A percentile compares a stretch with the other conserved stretches of the same genome.
Conservation (phyloP, 2,329 filamentous ascomycete genomes). For the Clathrospora elynae region DNA sequence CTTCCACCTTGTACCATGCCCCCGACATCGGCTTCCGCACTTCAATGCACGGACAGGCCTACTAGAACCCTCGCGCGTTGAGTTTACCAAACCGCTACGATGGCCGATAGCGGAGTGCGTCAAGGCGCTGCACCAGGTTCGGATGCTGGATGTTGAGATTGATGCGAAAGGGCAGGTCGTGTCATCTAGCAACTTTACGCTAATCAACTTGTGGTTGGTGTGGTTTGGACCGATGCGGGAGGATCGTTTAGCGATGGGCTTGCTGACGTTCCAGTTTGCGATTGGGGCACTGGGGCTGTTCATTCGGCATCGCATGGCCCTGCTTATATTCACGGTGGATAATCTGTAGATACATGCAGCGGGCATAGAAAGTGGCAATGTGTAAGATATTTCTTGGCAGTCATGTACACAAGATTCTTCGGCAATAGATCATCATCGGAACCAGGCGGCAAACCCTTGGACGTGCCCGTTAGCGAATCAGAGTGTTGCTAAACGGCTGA, state of each 20-base stretch:
- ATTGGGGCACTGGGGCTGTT: slow-evolving; percentile 84
- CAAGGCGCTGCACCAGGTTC: slow-evolving; percentile 69
- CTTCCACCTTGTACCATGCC: slow-evolving; percentile 87
- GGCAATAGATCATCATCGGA: no score
- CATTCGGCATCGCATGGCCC: slow-evolving; percentile 80
- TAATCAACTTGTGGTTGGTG: slow-evolving; percentile 94
- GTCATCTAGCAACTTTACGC: slow-evolving; percentile 87
- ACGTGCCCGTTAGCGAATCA: slow-evolving; percentile 21
- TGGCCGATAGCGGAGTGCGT: slow-evolving; percentile 66
- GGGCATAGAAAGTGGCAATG: neutral
- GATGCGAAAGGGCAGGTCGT: slow-evolving; percentile 72
- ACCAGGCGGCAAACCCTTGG: no score
- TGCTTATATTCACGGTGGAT: slow-evolving; percentile 88
- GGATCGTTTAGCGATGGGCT: slow-evolving; percentile 77
- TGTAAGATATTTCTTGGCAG: no score
- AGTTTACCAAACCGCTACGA: slow-evolving; percentile 72
- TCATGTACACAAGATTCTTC: no score
- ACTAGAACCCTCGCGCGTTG: slow-evolving; percentile 82
- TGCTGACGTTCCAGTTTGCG: slow-evolving; percentile 76
- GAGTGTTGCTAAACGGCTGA: slow-evolving; percentile 21
- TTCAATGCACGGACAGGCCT: slow-evolving; percentile 86
- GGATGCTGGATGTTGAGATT: slow-evolving; percentile 69
- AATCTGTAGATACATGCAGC: slow-evolving; percentile 58
- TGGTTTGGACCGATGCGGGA: slow-evolving; percentile 93
- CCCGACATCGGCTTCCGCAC: slow-evolving; percentile 84